These are phyloP conservation scores for Neospermospora avenae DNA, from an alignment of 2,329 filamentous ascomycete genomes.

Conservation along the genomic window DNA sequence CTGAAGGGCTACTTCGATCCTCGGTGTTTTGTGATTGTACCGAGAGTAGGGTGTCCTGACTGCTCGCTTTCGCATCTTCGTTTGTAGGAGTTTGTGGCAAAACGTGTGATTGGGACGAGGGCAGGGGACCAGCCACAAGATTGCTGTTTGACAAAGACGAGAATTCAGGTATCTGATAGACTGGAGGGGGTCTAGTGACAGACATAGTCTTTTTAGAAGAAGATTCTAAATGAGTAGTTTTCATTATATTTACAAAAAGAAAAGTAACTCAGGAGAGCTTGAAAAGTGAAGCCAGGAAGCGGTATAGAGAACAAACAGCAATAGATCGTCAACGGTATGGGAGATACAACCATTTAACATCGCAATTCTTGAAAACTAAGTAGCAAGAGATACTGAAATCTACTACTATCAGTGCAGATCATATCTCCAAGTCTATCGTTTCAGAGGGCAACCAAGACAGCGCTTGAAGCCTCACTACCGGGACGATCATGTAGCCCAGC, in stretches of 20 bases:
- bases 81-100: neutral
- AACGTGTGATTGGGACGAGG: neutral
- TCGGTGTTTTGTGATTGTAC: constrained; percentile 23
- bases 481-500: neutral
- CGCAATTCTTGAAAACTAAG: neutral
- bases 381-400: neutral
- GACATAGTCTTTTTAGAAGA: neutral
- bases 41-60: constrained; percentile 19
- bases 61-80: constrained; percentile 1
- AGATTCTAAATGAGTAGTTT: neutral
- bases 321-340: neutral
- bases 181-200: neutral
- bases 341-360: neutral
- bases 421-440: neutral
- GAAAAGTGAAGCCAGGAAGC: neutral
- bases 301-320: neutral
- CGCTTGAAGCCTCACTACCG: neutral
- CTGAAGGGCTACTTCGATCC: constrained; percentile 13
- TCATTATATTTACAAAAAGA: neutral
- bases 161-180: neutral
- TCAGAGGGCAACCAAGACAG: neutral
- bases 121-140: neutral
- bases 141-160: neutral
- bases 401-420: neutral
- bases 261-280: neutral